These are phyloP conservation scores for Draba incana DNA, from an alignment of 345 rosid species.

Conservation along the genomic window DNA sequence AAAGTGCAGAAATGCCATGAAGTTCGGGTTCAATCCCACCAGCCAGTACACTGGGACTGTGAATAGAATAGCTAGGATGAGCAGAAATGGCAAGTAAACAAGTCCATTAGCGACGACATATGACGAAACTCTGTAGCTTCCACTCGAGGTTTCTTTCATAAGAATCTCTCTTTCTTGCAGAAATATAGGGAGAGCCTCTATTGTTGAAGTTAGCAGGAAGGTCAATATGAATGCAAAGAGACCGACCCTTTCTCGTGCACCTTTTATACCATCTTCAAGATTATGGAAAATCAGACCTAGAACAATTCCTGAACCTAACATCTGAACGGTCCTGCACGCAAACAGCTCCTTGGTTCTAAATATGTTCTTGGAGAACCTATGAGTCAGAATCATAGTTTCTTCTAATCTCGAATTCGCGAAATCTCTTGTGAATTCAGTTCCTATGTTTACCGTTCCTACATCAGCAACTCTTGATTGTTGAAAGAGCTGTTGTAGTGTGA, in stretches of 20 bases:
- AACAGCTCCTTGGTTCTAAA: constrained; percentile 86
- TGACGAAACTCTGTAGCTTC: constrained; percentile 90
- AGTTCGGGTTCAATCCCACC: constrained; percentile 71
- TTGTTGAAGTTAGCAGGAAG: constrained; percentile 78
- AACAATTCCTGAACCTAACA: constrained; percentile 80
- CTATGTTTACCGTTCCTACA: constrained; percentile 51
- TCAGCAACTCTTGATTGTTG: constrained; percentile 76
- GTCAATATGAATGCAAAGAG: constrained; percentile 88
- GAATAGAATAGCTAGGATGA: constrained; percentile 74
- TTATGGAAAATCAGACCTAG: constrained; percentile 84
- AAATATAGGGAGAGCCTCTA: constrained; percentile 90
- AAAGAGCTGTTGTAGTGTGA: constrained; percentile 82
- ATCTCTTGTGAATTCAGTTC: constrained; percentile 45
- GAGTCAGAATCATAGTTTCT: constrained; percentile 76
- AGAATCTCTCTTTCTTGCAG: constrained; percentile 92
- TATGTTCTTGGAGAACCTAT: constrained; percentile 90
- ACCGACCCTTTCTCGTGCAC: constrained; percentile 87
- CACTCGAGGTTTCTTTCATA: constrained; percentile 81
- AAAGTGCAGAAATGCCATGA: constrained; percentile 75
- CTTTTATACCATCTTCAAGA: constrained; percentile 58
- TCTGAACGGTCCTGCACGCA: constrained; percentile 78
- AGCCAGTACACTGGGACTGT: constrained; percentile 83
- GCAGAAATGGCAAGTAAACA: constrained; percentile 90
- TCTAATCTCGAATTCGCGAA: constrained; percentile 69
- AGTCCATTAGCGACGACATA: constrained; percentile 84